Evolutionary conservation across 176 grass and related monocot species (phyloP).

Genomic region (Rhipidocladum racemiflorum): DNA sequence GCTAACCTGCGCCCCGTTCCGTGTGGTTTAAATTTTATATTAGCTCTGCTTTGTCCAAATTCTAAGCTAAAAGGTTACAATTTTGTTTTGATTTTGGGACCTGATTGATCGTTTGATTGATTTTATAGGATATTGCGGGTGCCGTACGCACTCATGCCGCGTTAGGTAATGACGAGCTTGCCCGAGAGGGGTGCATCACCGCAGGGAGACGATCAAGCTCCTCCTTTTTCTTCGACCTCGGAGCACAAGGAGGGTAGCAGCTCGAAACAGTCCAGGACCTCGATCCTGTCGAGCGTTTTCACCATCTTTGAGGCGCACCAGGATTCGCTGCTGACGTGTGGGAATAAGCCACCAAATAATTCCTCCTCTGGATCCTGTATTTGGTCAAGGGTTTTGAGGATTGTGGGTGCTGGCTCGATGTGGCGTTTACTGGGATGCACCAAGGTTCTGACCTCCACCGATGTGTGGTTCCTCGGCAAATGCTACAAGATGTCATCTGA

Average conservation of each 20-base stretch:
- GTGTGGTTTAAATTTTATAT: neutral
- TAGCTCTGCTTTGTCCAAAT: neutral
- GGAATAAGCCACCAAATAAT: constrained; percentile 29
- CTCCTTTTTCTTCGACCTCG: constrained; percentile 8
- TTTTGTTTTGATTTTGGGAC: neutral
- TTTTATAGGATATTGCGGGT: neutral
- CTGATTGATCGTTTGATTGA: neutral
- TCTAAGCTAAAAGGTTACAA: neutral
- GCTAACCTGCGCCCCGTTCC: neutral
- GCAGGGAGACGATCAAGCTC: neutral
- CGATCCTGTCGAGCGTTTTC: constrained; percentile 56
- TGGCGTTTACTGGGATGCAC: constrained; percentile 64
- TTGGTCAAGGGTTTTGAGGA: constrained; percentile 70
- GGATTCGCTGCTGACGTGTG: constrained; percentile 21
- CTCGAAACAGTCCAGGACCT: constrained; percentile 46
- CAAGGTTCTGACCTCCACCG: constrained; percentile 42
- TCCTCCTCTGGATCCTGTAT: constrained; percentile 47
- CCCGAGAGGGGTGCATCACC: constrained; percentile 45
- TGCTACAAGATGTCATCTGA: constrained; percentile 56
- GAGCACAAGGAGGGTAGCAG: constrained; percentile 33
- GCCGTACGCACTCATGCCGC: constrained; percentile 14
- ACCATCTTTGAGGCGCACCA: constrained; percentile 60
- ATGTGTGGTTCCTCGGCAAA: constrained; percentile 88
- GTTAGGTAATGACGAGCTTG: constrained; percentile 90
- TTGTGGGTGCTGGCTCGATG: constrained; percentile 59